phyloP scores from a whole-genome alignment of 2,329 filamentous ascomycete species.

The Escovopsis weberi region DNA sequence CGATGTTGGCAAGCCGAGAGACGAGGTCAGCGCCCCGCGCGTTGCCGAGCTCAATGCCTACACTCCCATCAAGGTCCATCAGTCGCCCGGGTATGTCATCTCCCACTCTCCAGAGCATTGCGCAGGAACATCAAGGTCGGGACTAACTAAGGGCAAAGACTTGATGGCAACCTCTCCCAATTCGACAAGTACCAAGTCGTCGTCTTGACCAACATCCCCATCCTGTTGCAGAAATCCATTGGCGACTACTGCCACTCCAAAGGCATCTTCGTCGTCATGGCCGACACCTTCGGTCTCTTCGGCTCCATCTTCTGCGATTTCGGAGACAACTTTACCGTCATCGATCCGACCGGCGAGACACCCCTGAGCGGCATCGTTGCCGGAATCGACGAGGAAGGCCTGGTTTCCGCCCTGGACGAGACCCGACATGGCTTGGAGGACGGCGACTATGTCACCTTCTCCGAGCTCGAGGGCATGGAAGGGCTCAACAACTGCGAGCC shows the following conservation, averaged over 20 bases:
- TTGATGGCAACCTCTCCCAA: constrained; percentile 63
- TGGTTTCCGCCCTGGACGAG: constrained; percentile 89
- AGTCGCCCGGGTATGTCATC: constrained; percentile 34
- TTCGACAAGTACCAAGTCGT: constrained; percentile 88
- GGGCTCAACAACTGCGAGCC: constrained; percentile 69
- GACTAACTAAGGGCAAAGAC: constrained; percentile 28
- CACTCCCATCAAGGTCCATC: constrained; percentile 72
- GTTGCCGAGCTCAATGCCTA: constrained; percentile 95
- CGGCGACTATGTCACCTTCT: constrained; percentile 91
- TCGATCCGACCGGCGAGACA: constrained; percentile 83
- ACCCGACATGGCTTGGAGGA: constrained; percentile 90
- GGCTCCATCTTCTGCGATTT: constrained; percentile 97
- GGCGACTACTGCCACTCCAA: constrained; percentile 91
- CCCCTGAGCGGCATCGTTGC: constrained; percentile 80
- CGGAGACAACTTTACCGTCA: constrained; percentile 80
- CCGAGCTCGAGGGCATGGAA: constrained; percentile 87
- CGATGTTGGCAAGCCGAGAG: constrained; percentile 87
- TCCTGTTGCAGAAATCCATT: constrained; percentile 69
- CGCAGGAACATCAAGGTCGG: neutral
- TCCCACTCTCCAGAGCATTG: neutral
- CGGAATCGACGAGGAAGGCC: constrained; percentile 72
- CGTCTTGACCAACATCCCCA: constrained; percentile 71
- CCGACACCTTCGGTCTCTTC: constrained; percentile 87
- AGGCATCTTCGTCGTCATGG: constrained; percentile 76
- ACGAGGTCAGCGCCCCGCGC: constrained; percentile 70